These are phyloP conservation scores for Aspergillus puulaauensis DNA, from an alignment of 2,329 filamentous ascomycete genomes.

Conservation along the genomic window DNA sequence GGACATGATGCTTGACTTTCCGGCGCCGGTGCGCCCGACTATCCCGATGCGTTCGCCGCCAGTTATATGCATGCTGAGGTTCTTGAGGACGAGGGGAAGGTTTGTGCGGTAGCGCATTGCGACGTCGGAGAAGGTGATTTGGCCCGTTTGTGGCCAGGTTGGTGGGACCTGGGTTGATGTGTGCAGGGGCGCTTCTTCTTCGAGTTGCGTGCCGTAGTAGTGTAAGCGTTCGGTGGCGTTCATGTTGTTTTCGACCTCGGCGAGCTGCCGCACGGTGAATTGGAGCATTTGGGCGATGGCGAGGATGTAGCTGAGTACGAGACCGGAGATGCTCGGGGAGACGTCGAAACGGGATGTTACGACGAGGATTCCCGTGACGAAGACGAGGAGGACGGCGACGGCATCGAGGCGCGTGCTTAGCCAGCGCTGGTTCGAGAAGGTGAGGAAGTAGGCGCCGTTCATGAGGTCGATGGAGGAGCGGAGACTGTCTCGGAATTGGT, in stretches of 20 bases:
- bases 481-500: constrained; percentile 70
- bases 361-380: constrained; percentile 84
- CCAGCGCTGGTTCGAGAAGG: constrained; percentile 95
- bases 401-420: constrained; percentile 79
- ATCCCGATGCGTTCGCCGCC: constrained; percentile 51
- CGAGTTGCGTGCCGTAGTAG: constrained; percentile 83
- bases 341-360: constrained; percentile 88
- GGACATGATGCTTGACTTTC: constrained; percentile 49
- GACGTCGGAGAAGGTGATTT: constrained; percentile 73
- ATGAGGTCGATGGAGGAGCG: constrained; percentile 79
- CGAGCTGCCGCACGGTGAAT: constrained; percentile 89
- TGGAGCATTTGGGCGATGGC: constrained; percentile 94
- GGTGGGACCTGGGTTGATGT: constrained; percentile 64
- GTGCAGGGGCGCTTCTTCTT: constrained; percentile 84
- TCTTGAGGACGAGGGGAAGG: constrained; percentile 70
- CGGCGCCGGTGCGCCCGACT: constrained; percentile 47
- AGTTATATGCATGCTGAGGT: constrained; percentile 52
- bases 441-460: constrained; percentile 92
- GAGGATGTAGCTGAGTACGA: constrained; percentile 91
- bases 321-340: constrained; percentile 76
- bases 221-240: constrained; percentile 90
- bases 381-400: constrained; percentile 81
- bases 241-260: constrained; percentile 97
- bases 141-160: constrained; percentile 82
- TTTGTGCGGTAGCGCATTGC: constrained; percentile 75